These are phyloP conservation scores for Zangia roseola DNA, from an alignment of 768 basidiomycete species.

Conservation along the genomic window DNA sequence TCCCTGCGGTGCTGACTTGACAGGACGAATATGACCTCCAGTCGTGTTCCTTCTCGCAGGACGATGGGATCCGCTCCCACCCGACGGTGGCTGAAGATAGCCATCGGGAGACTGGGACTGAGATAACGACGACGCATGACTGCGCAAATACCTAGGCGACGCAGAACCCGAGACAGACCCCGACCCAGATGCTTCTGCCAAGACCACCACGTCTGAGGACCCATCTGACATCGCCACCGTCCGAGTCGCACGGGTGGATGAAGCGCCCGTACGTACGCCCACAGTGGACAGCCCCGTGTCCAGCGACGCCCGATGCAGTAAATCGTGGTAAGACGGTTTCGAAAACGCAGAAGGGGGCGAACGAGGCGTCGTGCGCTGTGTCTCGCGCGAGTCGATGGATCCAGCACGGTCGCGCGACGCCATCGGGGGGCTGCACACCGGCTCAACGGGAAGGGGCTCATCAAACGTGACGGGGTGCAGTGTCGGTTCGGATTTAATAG, in stretches of 20 bases:
- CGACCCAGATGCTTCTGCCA: conserved; percentile 14
- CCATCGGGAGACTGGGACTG: conserved; percentile 38
- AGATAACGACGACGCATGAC: conserved; percentile 22
- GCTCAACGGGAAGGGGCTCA: conserved; percentile 28
- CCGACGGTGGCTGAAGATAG: conserved; percentile 51
- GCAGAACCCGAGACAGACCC: conserved; percentile 17
- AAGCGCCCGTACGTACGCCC: conserved; percentile 21
- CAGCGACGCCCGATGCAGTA: conserved; percentile 48
- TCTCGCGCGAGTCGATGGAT: conserved; percentile 32
- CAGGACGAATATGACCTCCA: conserved; percentile 44
- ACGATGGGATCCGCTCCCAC: conserved; percentile 27
- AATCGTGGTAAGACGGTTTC: conserved; percentile 22
- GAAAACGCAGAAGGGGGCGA: conserved; percentile 22
- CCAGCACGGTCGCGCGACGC: conserved; percentile 23
- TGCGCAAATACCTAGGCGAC: conserved; percentile 20
- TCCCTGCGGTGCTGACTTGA: conserved; percentile 33
- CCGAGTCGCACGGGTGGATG: conserved; percentile 19
- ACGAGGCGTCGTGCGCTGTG: conserved; percentile 14
- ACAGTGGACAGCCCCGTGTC: conserved; percentile 44
- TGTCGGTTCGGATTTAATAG: conserved; percentile 18
- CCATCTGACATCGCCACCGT: conserved; percentile 14
- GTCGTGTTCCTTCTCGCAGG: conserved; percentile 71
- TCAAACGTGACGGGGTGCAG: conserved; percentile 34
- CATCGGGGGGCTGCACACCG: conserved; percentile 17
- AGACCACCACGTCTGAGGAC: conserved; percentile 19